These are phyloP conservation scores for Heliamphora exappendiculata DNA, from an alignment of 148 eudicot species.

Conservation along the genomic window DNA sequence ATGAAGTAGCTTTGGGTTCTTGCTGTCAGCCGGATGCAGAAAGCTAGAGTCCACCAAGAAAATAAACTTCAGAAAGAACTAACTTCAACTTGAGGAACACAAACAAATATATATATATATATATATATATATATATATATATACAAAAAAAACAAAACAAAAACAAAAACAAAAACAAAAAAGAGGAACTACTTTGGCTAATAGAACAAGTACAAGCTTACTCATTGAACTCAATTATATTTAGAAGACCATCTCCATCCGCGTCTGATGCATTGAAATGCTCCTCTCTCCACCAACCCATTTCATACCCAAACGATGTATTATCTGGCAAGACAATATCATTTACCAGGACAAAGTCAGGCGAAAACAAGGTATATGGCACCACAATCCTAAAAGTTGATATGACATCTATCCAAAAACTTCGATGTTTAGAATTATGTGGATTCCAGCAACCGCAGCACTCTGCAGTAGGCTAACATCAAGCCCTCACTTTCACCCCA, in stretches of 20 bases:
- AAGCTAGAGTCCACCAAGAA: constrained; percentile 45
- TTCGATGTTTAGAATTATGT: not conserved
- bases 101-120: too few relatives aligned
- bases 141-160: too few relatives aligned
- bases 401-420: constrained; percentile 1
- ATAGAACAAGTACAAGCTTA: constrained; percentile 40
- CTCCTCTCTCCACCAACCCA: constrained; percentile 99
- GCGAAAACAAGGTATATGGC: not conserved
- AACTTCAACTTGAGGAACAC: not conserved
- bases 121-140: too few relatives aligned
- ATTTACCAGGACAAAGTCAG: constrained; percentile 13
- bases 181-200: constrained; percentile 4
- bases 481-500: not conserved
- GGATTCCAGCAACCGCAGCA: not conserved
- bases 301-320: constrained; percentile 68
- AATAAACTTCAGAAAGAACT: not conserved
- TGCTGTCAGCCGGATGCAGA: constrained; percentile 85
- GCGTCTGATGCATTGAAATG: constrained; percentile 96
- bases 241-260: constrained; percentile 76
- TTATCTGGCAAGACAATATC: constrained; percentile 41
- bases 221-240: constrained; percentile 93
- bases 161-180: not conserved
- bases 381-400: not conserved
- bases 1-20: constrained; percentile 64
- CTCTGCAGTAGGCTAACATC: not conserved